Evolutionary conservation across 345 rosid species (phyloP), one percentile per base, ranked within the genome.

Genomic region (Syzygium aqueum): DNA sequence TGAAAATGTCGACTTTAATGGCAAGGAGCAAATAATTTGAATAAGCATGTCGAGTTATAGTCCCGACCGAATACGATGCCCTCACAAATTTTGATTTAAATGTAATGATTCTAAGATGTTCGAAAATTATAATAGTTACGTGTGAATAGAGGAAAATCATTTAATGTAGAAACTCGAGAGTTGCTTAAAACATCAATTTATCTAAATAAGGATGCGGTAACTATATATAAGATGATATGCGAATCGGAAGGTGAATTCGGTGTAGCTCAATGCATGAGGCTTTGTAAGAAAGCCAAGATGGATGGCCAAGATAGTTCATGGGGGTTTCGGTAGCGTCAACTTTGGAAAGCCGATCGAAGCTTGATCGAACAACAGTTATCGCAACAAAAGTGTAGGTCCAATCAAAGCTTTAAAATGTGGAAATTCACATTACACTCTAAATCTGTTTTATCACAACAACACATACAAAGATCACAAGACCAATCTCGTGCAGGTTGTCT

Each of bases 321-420:
- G 0, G 7, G 33, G 13, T 33, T 67, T 67, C 11, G 2, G 8
- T 8, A 33, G 22, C 9, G 6, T 17, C 80, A 1, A 67, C 43
- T 67, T 67, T 30, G 40, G 9, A 33, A 33, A 4, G 3, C 25
- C 3, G 0, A 17, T 17, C 2, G 4, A 0, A 19, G 3, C 8
- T 65, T 8, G 23, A 67, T 67, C 2, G 3, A 30, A 2, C 0
- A 63, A 28, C 1, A 28, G 8, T 3, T 15, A 16, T 15, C 9
- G 6, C 0, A 7, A 19, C 1, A 5, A 73, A 25, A 10, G 21
- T 0, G 3, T 0, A 0, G 0, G 17, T 67, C 17, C 23, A 7
- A 8, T 67, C 25, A 4, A 2, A 67, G 40, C 46, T 67, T 67
- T 43, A 43, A 19, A 21, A 19, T 3, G 3, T 33, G 22, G 22